Evolutionary conservation across 352 stramenopile species (phyloP), one percentile per base, ranked within the genome.

Genomic region (Sclerospora graminicola): DNA sequence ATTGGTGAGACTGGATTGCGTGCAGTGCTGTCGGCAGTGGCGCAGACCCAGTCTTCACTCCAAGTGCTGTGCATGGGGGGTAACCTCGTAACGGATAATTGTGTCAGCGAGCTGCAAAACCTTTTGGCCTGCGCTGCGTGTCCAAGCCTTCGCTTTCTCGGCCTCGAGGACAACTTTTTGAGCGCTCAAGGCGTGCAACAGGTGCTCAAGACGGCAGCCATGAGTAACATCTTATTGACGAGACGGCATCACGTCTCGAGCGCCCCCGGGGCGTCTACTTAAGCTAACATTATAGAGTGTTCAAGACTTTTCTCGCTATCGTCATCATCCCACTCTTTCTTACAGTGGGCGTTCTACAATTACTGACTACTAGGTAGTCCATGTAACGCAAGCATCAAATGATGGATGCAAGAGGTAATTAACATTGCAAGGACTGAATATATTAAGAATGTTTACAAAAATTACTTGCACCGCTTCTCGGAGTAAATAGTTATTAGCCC

Each of bases 51-150:
- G 8, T 16, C 16, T 26, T 63, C 61, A 33, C 67, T 85, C 28
- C 62, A 82, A 57, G 81, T 78, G 37, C 49, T 90, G 21, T 88
- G 78, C 47, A 64, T 90, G 57, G 78, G 78, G 10, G 78, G 78
- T 23, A 89, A 89, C 57, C 57, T 89, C 39, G 71, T 89, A 53
- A 87, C 78, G 8, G 75, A 89, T 57, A 85, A 83, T 48, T 81
- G 72, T 36, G 78, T 84, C 14, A 27, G 42, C 4, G 54, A 75
- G 13, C 40, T 87, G 20, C 65, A 70, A 15, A 51, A 37, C 8
- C 38, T 87, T 39, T 32, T 86, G 8, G 40, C 48, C 3, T 51
- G 51, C 10, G 49, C 53, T 2, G 21, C 51, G 5, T 85, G 68
- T 36, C 66, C 72, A 10, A 57, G 58, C 8, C 45, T 89, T 39